A percentile compares a stretch with the other conserved stretches of the same genome.
These are phyloP conservation scores for Rhodotorula mucilaginosa DNA, from an alignment of 1,284 basidiomycete genomes.

Conservation along the genomic window DNA sequence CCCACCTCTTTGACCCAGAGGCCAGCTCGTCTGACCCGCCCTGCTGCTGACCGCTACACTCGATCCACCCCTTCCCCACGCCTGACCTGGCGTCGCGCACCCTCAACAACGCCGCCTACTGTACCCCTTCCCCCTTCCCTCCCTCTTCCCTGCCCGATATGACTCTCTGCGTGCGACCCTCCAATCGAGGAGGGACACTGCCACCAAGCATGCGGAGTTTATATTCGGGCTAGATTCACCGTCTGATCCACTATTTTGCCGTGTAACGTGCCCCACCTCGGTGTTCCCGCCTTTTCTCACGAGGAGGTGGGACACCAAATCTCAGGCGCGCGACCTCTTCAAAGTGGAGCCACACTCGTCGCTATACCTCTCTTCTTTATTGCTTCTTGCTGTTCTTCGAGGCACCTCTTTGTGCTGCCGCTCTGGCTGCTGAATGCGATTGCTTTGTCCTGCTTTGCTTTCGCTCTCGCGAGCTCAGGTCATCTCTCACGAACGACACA, in stretches of 20 bases:
- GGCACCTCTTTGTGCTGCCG: too few species aligned
- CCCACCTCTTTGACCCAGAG: too few species aligned
- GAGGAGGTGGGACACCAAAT: background rate
- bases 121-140: background rate
- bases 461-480: too few species aligned
- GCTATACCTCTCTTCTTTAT: too few species aligned
- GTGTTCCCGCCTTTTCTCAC: background rate
- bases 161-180: conserved; percentile 19
- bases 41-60: background rate
- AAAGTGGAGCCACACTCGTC: conserved; percentile 4
- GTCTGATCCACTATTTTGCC: conserved; percentile 17
- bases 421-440: too few species aligned
- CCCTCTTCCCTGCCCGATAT: conserved; percentile 4
- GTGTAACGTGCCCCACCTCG: conserved; percentile 1
- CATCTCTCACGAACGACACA: too few species aligned
- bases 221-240: conserved; percentile 8
- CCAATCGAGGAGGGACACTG: conserved; percentile 4
- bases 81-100: too few species aligned
- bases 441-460: too few species aligned
- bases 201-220: conserved; percentile 18
- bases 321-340: conserved; percentile 11
- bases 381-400: background rate
- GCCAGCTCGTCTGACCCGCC: background rate
- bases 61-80: background rate
- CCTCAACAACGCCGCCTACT: background rate